Base-by-base conservation (phyloP, 768 basidiomycete species). In the Thelephora ganbajun region DNA sequence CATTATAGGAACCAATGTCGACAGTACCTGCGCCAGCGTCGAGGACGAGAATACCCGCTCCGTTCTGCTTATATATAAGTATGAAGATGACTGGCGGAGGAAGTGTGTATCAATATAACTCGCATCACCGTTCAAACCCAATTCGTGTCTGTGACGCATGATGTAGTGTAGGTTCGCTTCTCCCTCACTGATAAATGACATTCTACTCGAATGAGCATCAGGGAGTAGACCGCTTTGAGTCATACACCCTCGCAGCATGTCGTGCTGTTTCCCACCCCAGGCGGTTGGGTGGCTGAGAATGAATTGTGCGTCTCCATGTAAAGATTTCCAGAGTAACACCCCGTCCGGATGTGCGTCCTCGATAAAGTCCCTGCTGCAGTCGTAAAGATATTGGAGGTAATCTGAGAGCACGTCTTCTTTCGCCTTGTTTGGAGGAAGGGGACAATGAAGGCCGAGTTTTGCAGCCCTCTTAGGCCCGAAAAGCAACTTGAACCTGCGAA, bases 1-100 rank as follows among this genome's bases (percentile, higher is more conserved):
- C 66, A 26, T 65, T 66, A 48, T 80, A 80, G 11, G 72, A 65
- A 49, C 74, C 78, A 35, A 80, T 62, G 50, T 81, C 78, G 22
- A 80, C 64, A 0, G 77, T 81, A 16, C 76, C 79, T 37, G 76
- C 76, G 6, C 79, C 78, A 2, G 77, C 75, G 49, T 80, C 76
- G n/a, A 79, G 70, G 33, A 80, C 63, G 49, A 75, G 61, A 2
- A 77, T 61, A 0, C 71, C 73, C 41, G 72, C 57, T 11, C 69
- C 69, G 12, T 57, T 61, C 72, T 76, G 48, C 22, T 18, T 0
- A 41, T 20, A 0, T 30, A 46, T 14, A 22, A 12, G 9, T 11
- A 3, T 43, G 44, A n/a, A 22, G 51, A 2, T 52, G 9, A 14
- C 36, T 46, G 2, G 45, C 33, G 19, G 47, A 44, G 3, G 52